Evolutionary conservation across 768 basidiomycete genomes (phyloP).

Genomic region (Trametes villosa): DNA sequence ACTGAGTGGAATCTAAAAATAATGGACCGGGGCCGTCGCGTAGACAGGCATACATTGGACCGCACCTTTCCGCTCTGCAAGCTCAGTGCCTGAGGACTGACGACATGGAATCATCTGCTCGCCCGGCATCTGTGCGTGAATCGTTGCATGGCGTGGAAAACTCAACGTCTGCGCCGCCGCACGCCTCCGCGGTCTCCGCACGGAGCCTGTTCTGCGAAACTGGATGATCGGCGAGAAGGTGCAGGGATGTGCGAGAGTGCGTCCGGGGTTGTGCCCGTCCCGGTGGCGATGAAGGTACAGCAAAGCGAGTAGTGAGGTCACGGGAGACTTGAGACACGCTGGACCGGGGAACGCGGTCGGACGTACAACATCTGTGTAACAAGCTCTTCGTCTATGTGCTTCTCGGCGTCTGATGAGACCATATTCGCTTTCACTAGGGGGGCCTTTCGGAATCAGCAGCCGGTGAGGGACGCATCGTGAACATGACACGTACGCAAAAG

Average conservation of each 20-base stretch:
- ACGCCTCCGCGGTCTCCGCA: constrained; percentile 23
- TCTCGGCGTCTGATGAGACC: constrained; percentile 10
- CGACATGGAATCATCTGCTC: too few species aligned
- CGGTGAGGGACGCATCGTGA: too few species aligned
- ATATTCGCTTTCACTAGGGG: constrained; percentile 27
- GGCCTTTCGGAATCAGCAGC: background rate
- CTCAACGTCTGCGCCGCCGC: background rate
- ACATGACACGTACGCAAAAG: constrained; percentile 40
- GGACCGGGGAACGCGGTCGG: too few species aligned
- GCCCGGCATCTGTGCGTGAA: too few species aligned
- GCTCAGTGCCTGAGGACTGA: too few species aligned
- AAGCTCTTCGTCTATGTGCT: constrained; percentile 13
- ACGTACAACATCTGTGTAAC: constrained; percentile 21
- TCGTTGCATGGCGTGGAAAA: too few species aligned
- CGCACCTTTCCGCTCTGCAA: too few species aligned
- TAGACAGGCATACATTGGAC: too few species aligned
- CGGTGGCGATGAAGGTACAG: constrained; percentile 27
- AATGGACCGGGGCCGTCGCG: too few species aligned
- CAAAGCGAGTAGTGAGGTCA: background rate
- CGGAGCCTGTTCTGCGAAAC: constrained; percentile 36
- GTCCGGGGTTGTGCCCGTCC: constrained; percentile 29
- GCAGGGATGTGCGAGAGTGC: constrained; percentile 22
- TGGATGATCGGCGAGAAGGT: constrained; percentile 31
- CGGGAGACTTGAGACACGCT: too few species aligned
- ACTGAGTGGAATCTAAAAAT: too few species aligned